Evolutionary conservation across 163 green algal genomes (phyloP), one percentile per base, ranked within the genome.

Genomic region (Chlamydomonas reinhardtii): DNA sequence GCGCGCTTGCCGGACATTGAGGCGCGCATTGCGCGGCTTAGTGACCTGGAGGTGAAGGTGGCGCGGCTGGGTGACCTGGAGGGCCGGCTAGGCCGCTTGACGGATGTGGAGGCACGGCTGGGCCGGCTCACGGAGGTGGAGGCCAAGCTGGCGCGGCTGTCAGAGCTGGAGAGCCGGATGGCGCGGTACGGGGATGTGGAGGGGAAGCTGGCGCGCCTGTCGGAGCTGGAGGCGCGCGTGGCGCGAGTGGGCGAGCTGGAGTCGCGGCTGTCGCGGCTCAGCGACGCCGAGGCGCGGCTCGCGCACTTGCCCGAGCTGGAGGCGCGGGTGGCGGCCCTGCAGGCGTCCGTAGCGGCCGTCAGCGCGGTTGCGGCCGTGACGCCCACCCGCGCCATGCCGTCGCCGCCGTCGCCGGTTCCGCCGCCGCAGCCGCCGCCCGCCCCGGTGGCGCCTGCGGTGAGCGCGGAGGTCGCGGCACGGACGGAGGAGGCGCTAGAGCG

Each of bases 141-240:
- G 32, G 43, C 29, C 22, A 17, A 52, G 39, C 66, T 82, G 22
- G 61, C 12, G 12, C 32, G 64, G 29, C 34, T 87, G 29, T 4
- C 43, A 2, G 70, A 87, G 35, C 27, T 87, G 61, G 80, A 89
- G 76, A 76, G 69, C 4, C 66, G 69, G 34, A 24, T 88, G 31
- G 61, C 61, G 29, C 73, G 74, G 12, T 22, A 43, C 32, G 56
- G 56, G 0, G 56, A 84, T 17, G 27, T 74, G 27, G 76, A 72
- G 27, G 62, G 15, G 5, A 74, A 43, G 37, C 37, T 84, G 37
- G 39, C 17, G n/a, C 48, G 74, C 8, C 69, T 82, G 32, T 24
- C 20, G 16, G 74, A 82, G 32, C 8, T 82, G 39, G 74, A 87
- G 81, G 71, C 59, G 35, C 70, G 56, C 20, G 19, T 85, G 34